phyloP scores from a whole-genome alignment of 805 yeast species.

The Candida lessepsii region DNA sequence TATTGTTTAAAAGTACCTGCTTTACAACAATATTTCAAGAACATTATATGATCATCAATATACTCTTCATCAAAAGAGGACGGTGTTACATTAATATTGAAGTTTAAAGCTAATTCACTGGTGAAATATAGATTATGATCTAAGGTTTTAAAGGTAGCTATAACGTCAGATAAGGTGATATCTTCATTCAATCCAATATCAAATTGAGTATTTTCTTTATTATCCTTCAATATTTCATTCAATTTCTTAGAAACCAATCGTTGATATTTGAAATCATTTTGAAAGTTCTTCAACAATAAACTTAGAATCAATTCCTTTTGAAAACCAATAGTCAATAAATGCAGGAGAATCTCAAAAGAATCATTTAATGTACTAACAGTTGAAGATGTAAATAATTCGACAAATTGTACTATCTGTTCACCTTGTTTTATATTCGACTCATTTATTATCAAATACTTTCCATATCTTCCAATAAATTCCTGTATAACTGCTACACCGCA shows the following conservation, averaged over 20 bases:
- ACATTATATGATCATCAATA: constrained; percentile 10
- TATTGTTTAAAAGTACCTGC: not conserved
- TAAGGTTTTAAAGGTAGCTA: not conserved
- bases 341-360: constrained; percentile 18
- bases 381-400: constrained; percentile 57
- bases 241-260: constrained; percentile 9
- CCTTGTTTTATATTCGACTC: constrained; percentile 21
- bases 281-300: constrained; percentile 8
- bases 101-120: constrained; percentile 8
- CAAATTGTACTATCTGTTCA: constrained; percentile 44
- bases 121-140: constrained; percentile 12
- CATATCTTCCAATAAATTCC: constrained; percentile 79
- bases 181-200: constrained; percentile 4
- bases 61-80: constrained; percentile 3
- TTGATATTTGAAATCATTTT: constrained; percentile 12
- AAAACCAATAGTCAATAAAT: constrained; percentile 26
- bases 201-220: not conserved
- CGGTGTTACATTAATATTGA: not conserved
- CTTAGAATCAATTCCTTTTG: constrained; percentile 11
- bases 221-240: constrained; percentile 1
- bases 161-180: not conserved
- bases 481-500: constrained; percentile 87
- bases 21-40: constrained; percentile 4
- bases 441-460: constrained; percentile 35
- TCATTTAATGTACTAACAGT: constrained; percentile 21